Base-by-base conservation (phyloP, 495 filamentous ascomycete species). In the Jackrogersella minutella region DNA sequence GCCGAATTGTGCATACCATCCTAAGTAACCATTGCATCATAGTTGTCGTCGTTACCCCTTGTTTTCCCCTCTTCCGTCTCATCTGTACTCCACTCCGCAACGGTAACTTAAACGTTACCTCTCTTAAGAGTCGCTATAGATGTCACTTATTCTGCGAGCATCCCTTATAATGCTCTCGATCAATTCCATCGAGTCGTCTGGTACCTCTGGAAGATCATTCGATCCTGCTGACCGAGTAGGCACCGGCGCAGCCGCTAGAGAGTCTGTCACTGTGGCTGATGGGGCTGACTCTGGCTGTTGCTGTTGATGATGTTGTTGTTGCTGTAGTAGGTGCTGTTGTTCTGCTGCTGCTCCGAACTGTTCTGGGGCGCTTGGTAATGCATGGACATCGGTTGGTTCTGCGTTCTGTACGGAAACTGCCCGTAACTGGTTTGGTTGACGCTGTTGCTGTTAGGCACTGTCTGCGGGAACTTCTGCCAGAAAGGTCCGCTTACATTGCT, bases 121-220 rank as follows among this genome's bases (percentile, higher is more conserved):
- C 33, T 34, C 10, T 43, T 6, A 10, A n/a, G 30, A 9, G 6
- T 57, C 58, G 11, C 51, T 39, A 19, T 58, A 72, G 4, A 66
- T 62, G 17, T 58, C 61, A 40, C 72, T 73, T 14, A 69, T 71
- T 40, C 66, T 60, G 17, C 71, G 66, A 10, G 72, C 72, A 54
- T 69, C 67, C 28, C 64, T 59, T n/a, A 85, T 81, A 63, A 85
- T 80, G 66, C 77, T 77, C 71, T 85, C 79, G 39, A 85, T 73
- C n/a, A 85, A 55, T 28, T 78, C 78, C 66, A 78, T 76, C 4
- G 79, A 78, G 41, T 81, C 79, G n/a, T 73, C 72, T 13, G 80
- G 75, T 13, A 79, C 73, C 66, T 78, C 79, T 8, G 75, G 73
- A 24, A 77, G 69, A 31, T 76, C 74, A 22, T 54, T 55, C 13